Base-by-base conservation (phyloP, 768 basidiomycete species). In the Kwoniella botswanensis region DNA sequence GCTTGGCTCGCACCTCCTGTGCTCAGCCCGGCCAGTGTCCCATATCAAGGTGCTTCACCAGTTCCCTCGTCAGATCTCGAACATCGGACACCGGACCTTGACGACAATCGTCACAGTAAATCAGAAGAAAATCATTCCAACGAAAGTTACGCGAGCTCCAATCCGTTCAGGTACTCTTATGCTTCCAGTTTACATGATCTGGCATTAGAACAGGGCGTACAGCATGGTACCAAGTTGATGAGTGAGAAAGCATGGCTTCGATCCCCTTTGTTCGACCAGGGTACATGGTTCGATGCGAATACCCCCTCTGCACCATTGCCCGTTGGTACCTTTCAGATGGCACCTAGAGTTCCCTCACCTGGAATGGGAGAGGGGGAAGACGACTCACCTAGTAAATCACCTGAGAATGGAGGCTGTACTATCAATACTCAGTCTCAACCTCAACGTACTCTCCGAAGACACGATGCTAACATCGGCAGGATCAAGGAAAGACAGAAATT, bases 171-270 rank as follows among this genome's bases (percentile, higher is more conserved):
- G 22, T 76, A 72, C 54, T 77, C 76, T n/a, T 79, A 74, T 57
- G 78, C 78, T 12, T 70, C 67, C 26, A 72, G 68, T 10, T 22
- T 79, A 26, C 78, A 79, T 60, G 76, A 79, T 62, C 68, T 77
- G 13, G 78, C 74, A 2, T 21, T 74, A 5, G 74, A 72, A 18
- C 72, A 70, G 4, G 76, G 69, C 5, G 10, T 70, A 3, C 57
- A 67, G 50, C 70, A 64, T 22, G 76, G 74, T 10, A 44, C 24
- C 12, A 50, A 65, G 22, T 35, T 78, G 22, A 75, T 78, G 74
- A 67, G 26, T 15, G 76, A 73, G 61, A 78, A 75, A 63, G 74
- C 76, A 12, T 78, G 76, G 76, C 29, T 78, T 53, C 35, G 74
- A 54, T 58, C 71, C 15, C 64, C 68, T 42, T 43, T 66, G 10